These are phyloP conservation scores for Handroanthus guayacan DNA, from an alignment of 257 asterid species.

Conservation along the genomic window DNA sequence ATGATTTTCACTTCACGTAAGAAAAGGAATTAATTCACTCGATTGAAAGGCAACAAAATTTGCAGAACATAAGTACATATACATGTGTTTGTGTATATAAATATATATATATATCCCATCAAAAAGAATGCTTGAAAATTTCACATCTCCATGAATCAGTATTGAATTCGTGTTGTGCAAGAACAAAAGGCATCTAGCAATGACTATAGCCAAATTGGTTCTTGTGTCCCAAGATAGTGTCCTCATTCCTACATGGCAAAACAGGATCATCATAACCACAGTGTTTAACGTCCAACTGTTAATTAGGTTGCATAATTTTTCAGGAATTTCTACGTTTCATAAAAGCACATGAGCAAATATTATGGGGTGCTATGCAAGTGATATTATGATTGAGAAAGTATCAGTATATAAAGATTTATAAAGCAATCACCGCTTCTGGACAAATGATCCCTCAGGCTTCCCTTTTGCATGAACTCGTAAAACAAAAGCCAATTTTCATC, in stretches of 20 bases:
- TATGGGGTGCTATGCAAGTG: too few relatives aligned
- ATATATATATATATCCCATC: constrained; percentile 22
- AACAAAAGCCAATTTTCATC: constrained; percentile 33
- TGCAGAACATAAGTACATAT: background rate
- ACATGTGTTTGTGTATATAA: too few relatives aligned
- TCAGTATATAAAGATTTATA: too few relatives aligned
- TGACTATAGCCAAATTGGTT: constrained; percentile 30
- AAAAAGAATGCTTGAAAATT: constrained; percentile 17
- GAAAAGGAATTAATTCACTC: background rate
- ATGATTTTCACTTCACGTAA: background rate
- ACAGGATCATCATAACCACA: background rate
- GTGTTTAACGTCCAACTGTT: background rate
- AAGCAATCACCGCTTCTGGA: background rate
- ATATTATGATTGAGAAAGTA: too few relatives aligned
- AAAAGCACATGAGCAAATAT: too few relatives aligned
- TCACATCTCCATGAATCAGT: constrained; percentile 2
- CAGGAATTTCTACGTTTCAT: too few relatives aligned
- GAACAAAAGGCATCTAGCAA: constrained; percentile 38
- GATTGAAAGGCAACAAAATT: background rate
- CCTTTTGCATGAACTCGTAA: constrained; percentile 41
- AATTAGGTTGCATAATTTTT: background rate
- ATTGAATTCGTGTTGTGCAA: constrained; percentile 10
- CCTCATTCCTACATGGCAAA: background rate
- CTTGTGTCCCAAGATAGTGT: constrained; percentile 19
- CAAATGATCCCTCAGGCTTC: constrained; percentile 37